Base-by-base conservation (phyloP, 108 stramenopile genomes). In the Mediolabrus comicus region DNA sequence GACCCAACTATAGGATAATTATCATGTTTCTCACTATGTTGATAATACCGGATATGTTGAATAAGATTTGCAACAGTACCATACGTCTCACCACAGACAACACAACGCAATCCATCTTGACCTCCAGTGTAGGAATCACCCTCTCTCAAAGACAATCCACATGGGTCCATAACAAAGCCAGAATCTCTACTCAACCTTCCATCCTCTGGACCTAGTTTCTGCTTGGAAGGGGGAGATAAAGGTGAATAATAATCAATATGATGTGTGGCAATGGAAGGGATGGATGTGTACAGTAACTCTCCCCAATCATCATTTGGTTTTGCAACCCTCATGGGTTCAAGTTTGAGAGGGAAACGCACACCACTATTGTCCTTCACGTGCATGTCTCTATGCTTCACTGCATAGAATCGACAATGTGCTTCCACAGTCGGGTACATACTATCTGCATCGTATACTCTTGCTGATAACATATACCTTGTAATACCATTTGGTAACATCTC, bases 381-480 rank as follows among this genome's bases (percentile, higher is more conserved):
- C 55, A 64, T 71, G 26, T 25, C 19, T 29, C 70, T 51, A 28
- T 65, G 61, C 41, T 74, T 71, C 12, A 89, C 77, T 2, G 74
- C 82, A 64, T 96, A 96, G 32, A 92, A 65, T 35, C 92, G 88
- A 46, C 88, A 86, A 75, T 96, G 95, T 3, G 91, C 87, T 62
- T 96, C 95, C 29, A 96, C 91, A 14, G 94, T 68, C 9, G 88
- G 90, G 34, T 86, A 79, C 24, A 58, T 61, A 25, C 82, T 61
- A 68, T 91, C 90, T 7, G 88, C 58, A 57, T 96, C 95, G 59
- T 81, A 92, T 26, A 92, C 65, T 17, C 86, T 83, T 22, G 86
- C 34, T 19, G 75, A 79, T 41, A 65, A 65, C 62, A 38, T 67
- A 65, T 46, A 68, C 36, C 17, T 39, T 35, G 67, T 38, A 38